These are phyloP conservation scores for Fagus sylvatica DNA, from an alignment of 306 rosid species.

Conservation along the genomic window DNA sequence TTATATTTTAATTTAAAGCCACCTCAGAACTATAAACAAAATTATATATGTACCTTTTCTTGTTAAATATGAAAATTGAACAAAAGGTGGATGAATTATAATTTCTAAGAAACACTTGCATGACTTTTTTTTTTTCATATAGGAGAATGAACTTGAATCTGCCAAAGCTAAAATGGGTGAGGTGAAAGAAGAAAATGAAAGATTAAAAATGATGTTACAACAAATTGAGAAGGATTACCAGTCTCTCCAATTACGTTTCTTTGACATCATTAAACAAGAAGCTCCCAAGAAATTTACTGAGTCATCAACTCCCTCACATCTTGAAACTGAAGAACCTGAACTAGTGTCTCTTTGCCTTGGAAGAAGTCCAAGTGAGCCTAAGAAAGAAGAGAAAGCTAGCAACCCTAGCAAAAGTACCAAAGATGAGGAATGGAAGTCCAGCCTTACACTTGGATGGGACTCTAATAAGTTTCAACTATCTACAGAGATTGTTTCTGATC, in stretches of 20 bases:
- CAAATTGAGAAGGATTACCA: slow-evolving; percentile 33
- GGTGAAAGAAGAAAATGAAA: slow-evolving; percentile 29
- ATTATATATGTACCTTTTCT: not conserved
- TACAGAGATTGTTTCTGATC: slow-evolving; percentile 6
- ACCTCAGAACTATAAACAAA: too few relatives aligned
- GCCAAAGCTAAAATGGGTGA: slow-evolving; percentile 35
- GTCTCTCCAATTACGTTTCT: slow-evolving; percentile 31
- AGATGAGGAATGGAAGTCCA: slow-evolving; percentile 22
- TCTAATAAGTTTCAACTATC: slow-evolving; percentile 16
- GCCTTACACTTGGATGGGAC: slow-evolving; percentile 32
- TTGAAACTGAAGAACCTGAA: slow-evolving; percentile 29
- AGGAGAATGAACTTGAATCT: slow-evolving; percentile 28
- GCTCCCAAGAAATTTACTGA: slow-evolving; percentile 11
- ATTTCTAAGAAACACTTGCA: not conserved
- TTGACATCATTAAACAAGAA: slow-evolving; percentile 26
- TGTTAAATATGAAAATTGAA: not conserved
- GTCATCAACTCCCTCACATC: not conserved
- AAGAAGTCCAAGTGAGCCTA: slow-evolving; percentile 32
- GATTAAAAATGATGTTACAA: slow-evolving; percentile 22
- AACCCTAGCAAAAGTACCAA: not conserved
- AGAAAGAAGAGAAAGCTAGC: not conserved
- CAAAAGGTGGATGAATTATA: not conserved
- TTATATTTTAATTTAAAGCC: too few relatives aligned
- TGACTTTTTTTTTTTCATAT: not conserved
- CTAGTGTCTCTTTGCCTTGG: slow-evolving; percentile 44